Percentiles rank a stretch among this genome's conserved stretches.
phyloP scores from a whole-genome alignment of 257 asterid species.

The Linaria vulgaris region DNA sequence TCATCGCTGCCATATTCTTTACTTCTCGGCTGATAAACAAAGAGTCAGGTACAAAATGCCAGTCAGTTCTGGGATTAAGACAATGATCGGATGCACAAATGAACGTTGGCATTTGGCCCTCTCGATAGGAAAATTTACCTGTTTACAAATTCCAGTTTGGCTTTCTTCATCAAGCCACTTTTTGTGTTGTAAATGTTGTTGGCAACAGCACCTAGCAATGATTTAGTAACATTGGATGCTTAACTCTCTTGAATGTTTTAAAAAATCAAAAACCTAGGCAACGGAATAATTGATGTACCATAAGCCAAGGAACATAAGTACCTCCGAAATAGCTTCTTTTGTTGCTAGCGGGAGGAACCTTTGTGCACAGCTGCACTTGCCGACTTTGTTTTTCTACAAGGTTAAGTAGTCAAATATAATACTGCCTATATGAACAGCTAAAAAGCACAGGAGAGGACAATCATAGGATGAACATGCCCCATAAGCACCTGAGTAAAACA shows the following conservation, averaged over 20 bases:
- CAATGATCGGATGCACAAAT: not conserved
- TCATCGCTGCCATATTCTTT: conserved; percentile 67
- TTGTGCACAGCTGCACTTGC: conserved; percentile 74
- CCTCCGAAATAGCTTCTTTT: conserved; percentile 80
- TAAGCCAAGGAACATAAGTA: conserved; percentile 31
- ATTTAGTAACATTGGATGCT: conserved; percentile 12
- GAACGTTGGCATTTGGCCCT: not conserved
- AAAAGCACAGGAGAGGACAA: not conserved
- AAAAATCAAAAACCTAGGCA: not conserved
- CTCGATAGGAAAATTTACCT: conserved; percentile 42
- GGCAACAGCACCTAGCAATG: conserved; percentile 37
- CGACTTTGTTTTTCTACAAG: conserved; percentile 70
- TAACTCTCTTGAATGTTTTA: conserved; percentile 8
- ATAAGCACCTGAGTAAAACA: not conserved
- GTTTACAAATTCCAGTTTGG: conserved; percentile 74
- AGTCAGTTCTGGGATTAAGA: not conserved
- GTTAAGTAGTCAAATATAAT: conserved; percentile 23
- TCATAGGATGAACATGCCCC: not conserved
- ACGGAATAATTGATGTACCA: conserved; percentile 1
- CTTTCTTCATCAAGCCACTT: conserved; percentile 85
- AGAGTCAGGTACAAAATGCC: conserved; percentile 13
- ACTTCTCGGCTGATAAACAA: conserved; percentile 65
- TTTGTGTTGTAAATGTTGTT: conserved; percentile 63
- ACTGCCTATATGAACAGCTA: not conserved
- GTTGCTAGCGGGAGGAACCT: conserved; percentile 80